These are phyloP conservation scores for Hemileccinum rubropunctum DNA, from an alignment of 768 basidiomycete species.

Conservation along the genomic window DNA sequence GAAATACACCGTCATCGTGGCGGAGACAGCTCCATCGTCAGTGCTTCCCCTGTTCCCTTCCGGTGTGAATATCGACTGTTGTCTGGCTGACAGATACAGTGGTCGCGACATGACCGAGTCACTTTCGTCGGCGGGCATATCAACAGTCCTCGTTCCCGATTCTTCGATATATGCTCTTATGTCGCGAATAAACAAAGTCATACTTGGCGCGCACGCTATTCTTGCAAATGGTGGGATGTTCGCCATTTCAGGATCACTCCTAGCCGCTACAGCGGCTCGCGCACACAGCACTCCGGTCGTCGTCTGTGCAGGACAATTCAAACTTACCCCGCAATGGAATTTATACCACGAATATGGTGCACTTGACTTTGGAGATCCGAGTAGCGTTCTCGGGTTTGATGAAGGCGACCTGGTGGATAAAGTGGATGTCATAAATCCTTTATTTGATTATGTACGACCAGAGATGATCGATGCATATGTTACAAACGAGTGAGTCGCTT, in stretches of 20 bases:
- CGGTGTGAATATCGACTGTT: slow-evolving; percentile 1
- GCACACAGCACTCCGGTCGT: slow-evolving; percentile 91
- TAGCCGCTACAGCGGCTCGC: slow-evolving; percentile 83
- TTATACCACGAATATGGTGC: slow-evolving; percentile 84
- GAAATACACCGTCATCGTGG: slow-evolving; percentile 94
- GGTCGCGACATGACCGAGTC: slow-evolving; percentile 84
- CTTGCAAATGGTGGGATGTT: slow-evolving; percentile 97
- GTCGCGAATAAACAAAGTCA: slow-evolving; percentile 95
- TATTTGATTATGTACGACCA: slow-evolving; percentile 92
- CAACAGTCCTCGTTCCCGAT: slow-evolving; percentile 96
- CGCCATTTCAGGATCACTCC: slow-evolving; percentile 78
- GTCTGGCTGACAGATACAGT: slow-evolving; percentile 54
- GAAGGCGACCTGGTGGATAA: slow-evolving; percentile 79
- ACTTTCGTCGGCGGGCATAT: slow-evolving; percentile 75
- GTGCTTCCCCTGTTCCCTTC: slow-evolving; percentile 28
- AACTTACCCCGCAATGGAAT: slow-evolving; percentile 90
- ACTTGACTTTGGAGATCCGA: slow-evolving; percentile 72
- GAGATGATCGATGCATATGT: slow-evolving; percentile 93
- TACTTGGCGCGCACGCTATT: slow-evolving; percentile 93
- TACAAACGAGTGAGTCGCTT: slow-evolving; percentile 85
- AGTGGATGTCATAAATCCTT: slow-evolving; percentile 93
- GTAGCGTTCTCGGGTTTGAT: slow-evolving; percentile 67
- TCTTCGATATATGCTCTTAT: slow-evolving; percentile 94
- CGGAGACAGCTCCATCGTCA: slow-evolving; percentile 92
- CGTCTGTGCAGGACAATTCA: slow-evolving; percentile 94